These are phyloP conservation scores for Scortechinia acanthostroma DNA, from an alignment of 2,329 filamentous ascomycete genomes.

Conservation along the genomic window DNA sequence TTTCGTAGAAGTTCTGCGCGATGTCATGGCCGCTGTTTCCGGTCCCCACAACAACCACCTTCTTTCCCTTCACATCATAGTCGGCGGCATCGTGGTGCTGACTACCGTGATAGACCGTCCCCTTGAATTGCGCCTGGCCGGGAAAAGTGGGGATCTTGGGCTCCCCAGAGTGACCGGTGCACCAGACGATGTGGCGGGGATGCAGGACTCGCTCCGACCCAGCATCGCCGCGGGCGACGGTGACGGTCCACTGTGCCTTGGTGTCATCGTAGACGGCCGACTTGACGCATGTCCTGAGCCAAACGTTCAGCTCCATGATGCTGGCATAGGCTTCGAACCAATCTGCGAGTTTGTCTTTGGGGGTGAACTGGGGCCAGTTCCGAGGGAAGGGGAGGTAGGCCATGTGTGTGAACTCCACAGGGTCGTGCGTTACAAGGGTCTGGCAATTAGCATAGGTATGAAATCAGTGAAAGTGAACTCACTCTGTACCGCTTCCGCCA, in stretches of 20 bases:
- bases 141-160: slow-evolving; percentile 28
- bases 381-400: slow-evolving; percentile 27
- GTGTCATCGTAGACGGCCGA: slow-evolving; percentile 26
- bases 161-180: slow-evolving; percentile 33
- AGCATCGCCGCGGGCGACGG: slow-evolving; percentile 10
- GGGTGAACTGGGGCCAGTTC: slow-evolving; percentile 30
- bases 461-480: background rate
- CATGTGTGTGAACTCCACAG: slow-evolving; percentile 26
- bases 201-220: slow-evolving; percentile 16
- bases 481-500: slow-evolving; percentile 39
- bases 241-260: slow-evolving; percentile 25
- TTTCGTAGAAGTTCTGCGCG: slow-evolving; percentile 37
- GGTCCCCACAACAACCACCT: slow-evolving; percentile 36
- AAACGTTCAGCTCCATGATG: slow-evolving; percentile 38
- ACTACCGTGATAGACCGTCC: slow-evolving; percentile 31
- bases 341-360: slow-evolving; percentile 34
- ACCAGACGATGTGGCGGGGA: slow-evolving; percentile 36
- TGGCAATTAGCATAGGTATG: slow-evolving; percentile 5
- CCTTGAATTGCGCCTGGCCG: slow-evolving; percentile 28
- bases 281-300: slow-evolving; percentile 26
- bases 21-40: slow-evolving; percentile 41
- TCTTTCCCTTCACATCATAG: slow-evolving; percentile 20
- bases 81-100: slow-evolving; percentile 28
- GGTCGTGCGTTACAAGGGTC: slow-evolving; percentile 28
- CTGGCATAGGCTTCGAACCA: slow-evolving; percentile 38